Base-by-base conservation (phyloP, 345 rosid species). In the Rhodamnia argentea region DNA sequence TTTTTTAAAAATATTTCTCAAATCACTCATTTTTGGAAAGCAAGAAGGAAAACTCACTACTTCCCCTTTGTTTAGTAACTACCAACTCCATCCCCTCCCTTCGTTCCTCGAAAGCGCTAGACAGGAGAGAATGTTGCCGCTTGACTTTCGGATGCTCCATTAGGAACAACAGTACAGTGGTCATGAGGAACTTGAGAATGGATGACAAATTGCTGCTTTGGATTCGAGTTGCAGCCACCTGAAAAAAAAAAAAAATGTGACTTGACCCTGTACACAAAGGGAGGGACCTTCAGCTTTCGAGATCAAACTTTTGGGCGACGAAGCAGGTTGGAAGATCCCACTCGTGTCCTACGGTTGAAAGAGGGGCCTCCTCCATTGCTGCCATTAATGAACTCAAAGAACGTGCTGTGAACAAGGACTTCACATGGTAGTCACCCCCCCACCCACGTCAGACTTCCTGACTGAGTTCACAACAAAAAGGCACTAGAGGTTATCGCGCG, bases 391-490 rank as follows among this genome's bases (percentile, higher is more conserved):
- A 88, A 86, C 81, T 70, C 81, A 20, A 2, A 10, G 81, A 70
- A 10, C 5, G 81, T 37, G 47, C 10, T 70, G 81, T 74, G 85
- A 86, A 44, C 83, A 60, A 85, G 56, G 56, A 56, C 84, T 84
- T 88, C 92, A 87, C 90, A 87, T 88, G 91, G 89, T 76, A 54
- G 88, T 85, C 90, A n/a, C 83, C 86, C 83, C 86, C 82, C 83
- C 89, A 91, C 60, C 70, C 85, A 62, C 75, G 87, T 88, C 88
- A 87, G 27, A 24, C 13, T 26, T 40, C 88, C 40, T 62, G 42
- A 15, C 32, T 40, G 5, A 70, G 10, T 70, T 32, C 44, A 6
- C 78, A 16, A 70, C 78, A 70, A 18, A 64, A 70, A 32, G 32
- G 47, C 78, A 44, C 78, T 32, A 18, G 26, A 8, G 47, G 44